A percentile compares a stretch with the other conserved stretches of the same genome.
phyloP scores from a whole-genome alignment of 2,329 filamentous ascomycete species.

The Aspergillus sp. region DNA sequence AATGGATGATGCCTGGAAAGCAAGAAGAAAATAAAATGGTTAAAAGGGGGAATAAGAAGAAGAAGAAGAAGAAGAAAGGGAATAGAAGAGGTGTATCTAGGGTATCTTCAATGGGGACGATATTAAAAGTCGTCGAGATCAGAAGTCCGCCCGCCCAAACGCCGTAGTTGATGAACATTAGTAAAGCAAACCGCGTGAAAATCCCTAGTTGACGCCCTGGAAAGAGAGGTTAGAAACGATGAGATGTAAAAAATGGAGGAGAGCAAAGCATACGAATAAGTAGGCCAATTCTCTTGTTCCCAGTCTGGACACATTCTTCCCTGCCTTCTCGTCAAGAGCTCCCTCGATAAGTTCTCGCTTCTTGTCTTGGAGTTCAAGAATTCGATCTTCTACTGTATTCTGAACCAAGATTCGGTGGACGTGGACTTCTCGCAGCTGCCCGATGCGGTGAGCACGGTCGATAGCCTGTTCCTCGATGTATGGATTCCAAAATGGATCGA shows the following conservation, averaged over 20 bases:
- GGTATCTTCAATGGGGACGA: neutral
- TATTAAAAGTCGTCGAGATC: neutral
- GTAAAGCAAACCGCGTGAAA: conserved; percentile 4
- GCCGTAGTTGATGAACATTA: neutral
- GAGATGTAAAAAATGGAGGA: neutral
- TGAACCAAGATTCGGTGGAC: conserved; percentile 76
- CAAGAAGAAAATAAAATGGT: neutral
- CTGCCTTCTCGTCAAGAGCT: conserved; percentile 72
- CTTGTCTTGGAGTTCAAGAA: conserved; percentile 69
- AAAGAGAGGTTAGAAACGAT: conserved; percentile 5
- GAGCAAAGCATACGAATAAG: conserved; percentile 52
- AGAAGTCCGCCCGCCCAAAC: neutral
- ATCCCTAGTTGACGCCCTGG: conserved; percentile 15
- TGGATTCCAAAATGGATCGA: conserved; percentile 93
- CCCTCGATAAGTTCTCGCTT: conserved; percentile 74
- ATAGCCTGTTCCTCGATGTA: conserved; percentile 90
- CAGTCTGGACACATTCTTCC: conserved; percentile 62
- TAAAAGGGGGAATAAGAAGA: neutral
- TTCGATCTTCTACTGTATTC: conserved; percentile 82
- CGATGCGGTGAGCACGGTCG: conserved; percentile 83
- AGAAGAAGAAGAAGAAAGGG: neutral
- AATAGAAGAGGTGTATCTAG: neutral
- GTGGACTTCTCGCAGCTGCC: conserved; percentile 67
- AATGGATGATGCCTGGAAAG: neutral
- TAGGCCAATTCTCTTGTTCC: conserved; percentile 63